A percentile compares a stretch with the other conserved stretches of the same genome.
phyloP scores from a whole-genome alignment of 441 rosid species.

The Viola pubescens region DNA sequence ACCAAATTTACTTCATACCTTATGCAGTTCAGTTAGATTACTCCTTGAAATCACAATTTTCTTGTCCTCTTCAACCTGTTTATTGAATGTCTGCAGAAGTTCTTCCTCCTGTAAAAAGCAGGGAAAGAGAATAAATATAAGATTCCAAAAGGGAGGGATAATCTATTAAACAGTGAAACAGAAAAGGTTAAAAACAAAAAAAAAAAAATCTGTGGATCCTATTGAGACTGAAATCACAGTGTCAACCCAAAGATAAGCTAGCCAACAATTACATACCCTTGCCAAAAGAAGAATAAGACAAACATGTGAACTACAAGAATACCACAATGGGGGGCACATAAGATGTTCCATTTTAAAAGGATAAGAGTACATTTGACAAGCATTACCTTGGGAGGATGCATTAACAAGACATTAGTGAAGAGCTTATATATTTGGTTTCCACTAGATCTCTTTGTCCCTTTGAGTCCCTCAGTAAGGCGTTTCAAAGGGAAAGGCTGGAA shows the following conservation, averaged over 20 bases:
- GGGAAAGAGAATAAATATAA: not conserved
- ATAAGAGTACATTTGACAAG: not conserved
- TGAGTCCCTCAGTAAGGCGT: conserved; percentile 67
- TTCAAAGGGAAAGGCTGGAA: conserved; percentile 78
- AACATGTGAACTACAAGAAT: too few relatives aligned
- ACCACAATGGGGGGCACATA: too few relatives aligned
- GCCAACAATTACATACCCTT: too few relatives aligned
- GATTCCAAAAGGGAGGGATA: not conserved
- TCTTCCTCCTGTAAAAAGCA: conserved; percentile 64
- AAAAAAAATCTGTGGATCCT: too few relatives aligned
- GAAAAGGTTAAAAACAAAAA: not conserved
- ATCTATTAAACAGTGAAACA: too few relatives aligned
- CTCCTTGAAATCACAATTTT: conserved; percentile 75
- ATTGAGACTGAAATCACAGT: too few relatives aligned
- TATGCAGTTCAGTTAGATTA: conserved; percentile 71
- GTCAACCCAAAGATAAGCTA: too few relatives aligned
- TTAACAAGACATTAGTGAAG: conserved; percentile 60
- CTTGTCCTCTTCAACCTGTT: conserved; percentile 90
- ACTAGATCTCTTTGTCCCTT: conserved; percentile 44
- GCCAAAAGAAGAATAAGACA: too few relatives aligned
- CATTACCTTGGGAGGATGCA: conserved; percentile 72
- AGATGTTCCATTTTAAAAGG: not conserved
- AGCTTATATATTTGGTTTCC: conserved; percentile 61
- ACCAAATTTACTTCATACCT: conserved; percentile 38
- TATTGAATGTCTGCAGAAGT: conserved; percentile 55